Percentiles rank a stretch among this genome's conserved stretches.
phyloP scores from a whole-genome alignment of 2,329 filamentous ascomycete species.

The Hypoxylon sp. region DNA sequence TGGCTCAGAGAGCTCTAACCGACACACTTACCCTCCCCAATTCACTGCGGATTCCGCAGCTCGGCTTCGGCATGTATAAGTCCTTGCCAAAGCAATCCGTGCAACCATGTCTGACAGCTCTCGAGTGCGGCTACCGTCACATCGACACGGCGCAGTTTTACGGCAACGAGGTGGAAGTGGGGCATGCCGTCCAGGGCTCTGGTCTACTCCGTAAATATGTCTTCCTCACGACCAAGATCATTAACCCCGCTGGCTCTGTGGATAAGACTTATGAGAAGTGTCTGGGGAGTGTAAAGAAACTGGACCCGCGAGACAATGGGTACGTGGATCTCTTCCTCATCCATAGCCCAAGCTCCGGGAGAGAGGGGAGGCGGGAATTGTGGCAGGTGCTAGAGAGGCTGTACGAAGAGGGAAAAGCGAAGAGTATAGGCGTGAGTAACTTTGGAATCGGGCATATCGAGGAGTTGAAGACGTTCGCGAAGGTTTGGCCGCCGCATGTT shows the following conservation, averaged over 20 bases:
- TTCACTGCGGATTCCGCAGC: slow-evolving; percentile 68
- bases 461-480: slow-evolving; percentile 75
- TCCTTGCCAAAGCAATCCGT: slow-evolving; percentile 67
- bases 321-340: slow-evolving; percentile 79
- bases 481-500: slow-evolving; percentile 73
- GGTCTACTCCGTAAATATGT: slow-evolving; percentile 69
- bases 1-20: slow-evolving; percentile 49
- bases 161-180: slow-evolving; percentile 76
- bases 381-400: slow-evolving; percentile 76
- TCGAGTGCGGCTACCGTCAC: slow-evolving; percentile 71
- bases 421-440: slow-evolving; percentile 74
- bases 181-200: slow-evolving; percentile 70
- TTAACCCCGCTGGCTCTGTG: slow-evolving; percentile 64
- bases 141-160: slow-evolving; percentile 75
- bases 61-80: slow-evolving; percentile 80
- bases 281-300: slow-evolving; percentile 72
- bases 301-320: slow-evolving; percentile 65
- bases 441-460: slow-evolving; percentile 77
- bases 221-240: slow-evolving; percentile 77
- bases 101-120: slow-evolving; percentile 69
- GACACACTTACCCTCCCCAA: slow-evolving; percentile 65
- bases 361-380: slow-evolving; percentile 68
- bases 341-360: slow-evolving; percentile 70
- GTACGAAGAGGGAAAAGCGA: slow-evolving; percentile 69
- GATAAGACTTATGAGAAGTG: slow-evolving; percentile 71